phyloP scores from a whole-genome alignment of 305 asterid species.

The Fraxinus xanthoxyloides region DNA sequence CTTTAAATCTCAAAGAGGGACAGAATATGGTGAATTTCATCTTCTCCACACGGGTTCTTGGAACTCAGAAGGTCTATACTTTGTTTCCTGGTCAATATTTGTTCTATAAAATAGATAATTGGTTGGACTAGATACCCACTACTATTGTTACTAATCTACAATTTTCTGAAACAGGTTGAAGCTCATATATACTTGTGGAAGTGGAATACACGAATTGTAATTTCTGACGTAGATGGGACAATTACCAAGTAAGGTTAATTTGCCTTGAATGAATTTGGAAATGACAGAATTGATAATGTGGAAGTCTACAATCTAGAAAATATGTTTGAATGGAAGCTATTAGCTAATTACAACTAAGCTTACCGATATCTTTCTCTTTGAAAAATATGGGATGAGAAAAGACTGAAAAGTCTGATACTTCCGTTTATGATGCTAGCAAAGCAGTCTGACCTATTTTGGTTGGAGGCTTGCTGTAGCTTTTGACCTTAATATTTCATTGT shows the following conservation, averaged over 20 bases:
- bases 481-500: neutral
- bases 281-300: neutral
- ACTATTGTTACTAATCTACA: neutral
- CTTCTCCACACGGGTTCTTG: conserved; percentile 83
- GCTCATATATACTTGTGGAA: conserved; percentile 98
- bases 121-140: neutral
- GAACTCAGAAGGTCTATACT: conserved; percentile 67
- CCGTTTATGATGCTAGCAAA: neutral
- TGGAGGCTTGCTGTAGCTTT: neutral
- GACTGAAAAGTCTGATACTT: neutral
- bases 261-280: neutral
- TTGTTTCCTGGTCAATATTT: conserved; percentile 10
- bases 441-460: neutral
- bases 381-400: neutral
- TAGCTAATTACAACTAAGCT: neutral
- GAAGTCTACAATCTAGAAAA: neutral
- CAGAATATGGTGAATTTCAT: conserved; percentile 78
- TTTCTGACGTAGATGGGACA: conserved; percentile 93
- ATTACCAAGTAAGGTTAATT: conserved; percentile 69
- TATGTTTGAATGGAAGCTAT: neutral
- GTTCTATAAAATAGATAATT: conserved; percentile 7
- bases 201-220: conserved; percentile 93
- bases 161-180: conserved; percentile 62
- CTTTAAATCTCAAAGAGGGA: conserved; percentile 85
- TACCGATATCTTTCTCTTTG: neutral